These are phyloP conservation scores for Favolaschia claudopus DNA, from an alignment of 768 basidiomycete species.

Conservation along the genomic window DNA sequence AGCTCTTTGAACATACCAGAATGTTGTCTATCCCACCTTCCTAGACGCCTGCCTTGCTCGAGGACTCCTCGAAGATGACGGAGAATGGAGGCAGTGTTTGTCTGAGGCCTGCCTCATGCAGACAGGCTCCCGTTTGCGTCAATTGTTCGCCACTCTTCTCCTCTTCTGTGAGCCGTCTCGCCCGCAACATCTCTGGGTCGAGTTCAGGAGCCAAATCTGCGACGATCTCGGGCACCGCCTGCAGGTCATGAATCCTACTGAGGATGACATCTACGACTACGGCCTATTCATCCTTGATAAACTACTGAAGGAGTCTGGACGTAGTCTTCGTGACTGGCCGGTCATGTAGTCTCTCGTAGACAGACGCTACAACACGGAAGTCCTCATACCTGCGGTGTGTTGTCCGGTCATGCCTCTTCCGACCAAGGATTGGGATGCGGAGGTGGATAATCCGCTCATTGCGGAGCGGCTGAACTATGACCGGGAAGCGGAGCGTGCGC, in stretches of 20 bases:
- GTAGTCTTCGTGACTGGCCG: no score
- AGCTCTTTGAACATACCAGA: conserved; percentile 33
- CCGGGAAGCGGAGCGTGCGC: not conserved
- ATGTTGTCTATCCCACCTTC: conserved; percentile 36
- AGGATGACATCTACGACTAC: not conserved
- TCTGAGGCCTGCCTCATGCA: conserved; percentile 48
- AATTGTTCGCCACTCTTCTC: not conserved
- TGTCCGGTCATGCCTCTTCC: not conserved
- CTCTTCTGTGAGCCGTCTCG: not conserved
- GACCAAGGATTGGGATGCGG: not conserved
- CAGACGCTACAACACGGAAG: no score
- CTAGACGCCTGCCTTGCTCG: conserved; percentile 48
- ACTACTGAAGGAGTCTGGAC: no score
- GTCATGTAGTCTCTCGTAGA: no score
- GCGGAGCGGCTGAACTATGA: not conserved
- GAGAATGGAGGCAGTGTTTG: conserved; percentile 51
- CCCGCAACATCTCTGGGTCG: not conserved
- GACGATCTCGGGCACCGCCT: not conserved
- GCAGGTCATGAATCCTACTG: not conserved
- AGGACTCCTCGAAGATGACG: conserved; percentile 56
- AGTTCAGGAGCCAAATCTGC: not conserved
- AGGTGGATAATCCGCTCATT: not conserved
- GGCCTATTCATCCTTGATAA: no score
- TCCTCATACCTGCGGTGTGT: no score
- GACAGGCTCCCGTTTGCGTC: conserved; percentile 7